Conservation (phyloP, 768 basidiomycete species). For the Thelephora ganbajun region DNA sequence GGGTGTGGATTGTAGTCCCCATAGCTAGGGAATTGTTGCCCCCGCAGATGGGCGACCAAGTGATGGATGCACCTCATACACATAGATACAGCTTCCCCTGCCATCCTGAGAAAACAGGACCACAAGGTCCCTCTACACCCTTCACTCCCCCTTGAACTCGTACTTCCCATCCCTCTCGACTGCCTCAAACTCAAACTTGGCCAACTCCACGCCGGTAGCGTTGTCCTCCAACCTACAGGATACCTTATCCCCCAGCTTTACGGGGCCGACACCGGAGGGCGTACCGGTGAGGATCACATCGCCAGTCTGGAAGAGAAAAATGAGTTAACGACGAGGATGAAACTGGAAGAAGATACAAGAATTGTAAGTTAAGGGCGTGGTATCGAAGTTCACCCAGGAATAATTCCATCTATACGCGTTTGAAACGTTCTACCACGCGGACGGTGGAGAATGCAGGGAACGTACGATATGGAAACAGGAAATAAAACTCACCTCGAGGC, state of each 20-base stretch:
- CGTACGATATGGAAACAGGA: neutral
- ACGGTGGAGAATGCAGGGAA: neutral
- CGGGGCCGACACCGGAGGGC: conserved; percentile 77
- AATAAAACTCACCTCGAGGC: conserved; percentile 53
- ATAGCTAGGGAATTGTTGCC: no score
- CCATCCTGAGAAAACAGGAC: no score
- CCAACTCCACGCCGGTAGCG: conserved; percentile 37
- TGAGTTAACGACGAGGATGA: neutral
- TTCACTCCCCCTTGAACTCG: conserved; percentile 21
- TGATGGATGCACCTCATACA: no score
- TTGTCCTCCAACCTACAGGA: conserved; percentile 54
- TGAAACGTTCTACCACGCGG: no score
- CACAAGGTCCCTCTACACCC: no score
- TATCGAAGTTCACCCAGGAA: no score
- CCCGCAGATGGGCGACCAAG: no score
- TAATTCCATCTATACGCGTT: no score
- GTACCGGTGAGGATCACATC: conserved; percentile 90
- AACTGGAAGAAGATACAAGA: neutral
- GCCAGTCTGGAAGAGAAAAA: conserved; percentile 48
- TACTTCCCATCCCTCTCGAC: conserved; percentile 61
- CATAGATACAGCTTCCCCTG: no score
- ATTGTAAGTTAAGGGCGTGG: no score
- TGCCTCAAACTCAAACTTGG: conserved; percentile 49
- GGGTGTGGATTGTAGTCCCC: no score
- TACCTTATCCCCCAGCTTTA: conserved; percentile 64